Base-by-base conservation (phyloP, 1,139 yeast genomes). In the Yamadazyma siamensis region DNA sequence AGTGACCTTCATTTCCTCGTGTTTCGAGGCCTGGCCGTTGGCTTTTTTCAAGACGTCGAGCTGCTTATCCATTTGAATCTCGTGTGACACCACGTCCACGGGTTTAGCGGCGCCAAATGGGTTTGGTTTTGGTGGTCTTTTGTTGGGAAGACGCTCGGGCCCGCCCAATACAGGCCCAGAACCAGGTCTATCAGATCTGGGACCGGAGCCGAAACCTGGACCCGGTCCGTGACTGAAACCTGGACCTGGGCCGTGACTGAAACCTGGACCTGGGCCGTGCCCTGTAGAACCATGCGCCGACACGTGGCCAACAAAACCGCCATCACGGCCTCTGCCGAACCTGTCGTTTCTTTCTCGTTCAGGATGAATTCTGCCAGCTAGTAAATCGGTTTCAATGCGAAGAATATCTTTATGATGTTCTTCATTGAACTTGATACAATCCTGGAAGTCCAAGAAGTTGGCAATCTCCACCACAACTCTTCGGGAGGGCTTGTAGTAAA, bases 81-180 rank as follows among this genome's bases (percentile, higher is more conserved):
- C 73, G 23, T 59, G 61, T 4, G 71, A 50, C 21, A 63, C 46
- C 3, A 62, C 46, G 59, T 71, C 63, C 34, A 69, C 73, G 3
- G 75, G 75, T 42, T 60, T 67, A 0, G 75, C 74, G 3, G 59
- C 54, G 2, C 74, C 74, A 45, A 68, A 68, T 1, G 75, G 74
- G 38, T 66, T 68, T 2, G 61, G 41, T 36, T 61, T 65, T 3
- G 56, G 59, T 28, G 56, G 56, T 19, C 30, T 26, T 14, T 19
- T 15, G n/a, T n/a, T n/a, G n/a, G n/a, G n/a, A n/a, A n/a, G n/a
- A n/a, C n/a, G n/a, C n/a, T n/a, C n/a, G n/a, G n/a, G n/a, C n/a
- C n/a, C n/a, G n/a, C n/a, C n/a, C n/a, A n/a, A n/a, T n/a, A n/a
- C n/a, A n/a, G n/a, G n/a, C n/a, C n/a, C n/a, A n/a, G n/a, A n/a